phyloP scores from a whole-genome alignment of 805 yeast species.

The Teunomyces pallodes region DNA sequence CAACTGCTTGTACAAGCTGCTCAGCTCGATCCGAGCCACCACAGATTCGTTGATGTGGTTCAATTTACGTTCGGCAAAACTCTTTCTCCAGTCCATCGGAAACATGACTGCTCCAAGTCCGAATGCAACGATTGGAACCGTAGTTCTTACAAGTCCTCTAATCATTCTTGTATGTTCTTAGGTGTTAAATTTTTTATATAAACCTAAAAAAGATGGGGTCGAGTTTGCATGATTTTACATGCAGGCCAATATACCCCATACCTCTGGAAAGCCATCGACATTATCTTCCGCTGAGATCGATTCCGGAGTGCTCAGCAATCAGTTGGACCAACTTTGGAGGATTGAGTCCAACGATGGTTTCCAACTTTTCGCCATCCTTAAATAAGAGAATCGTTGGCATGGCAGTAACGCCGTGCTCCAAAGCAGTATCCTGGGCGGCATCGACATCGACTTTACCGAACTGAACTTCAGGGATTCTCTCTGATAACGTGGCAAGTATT shows the following conservation, averaged over 20 bases:
- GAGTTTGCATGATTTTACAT: background rate
- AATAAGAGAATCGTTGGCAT: constrained; percentile 74
- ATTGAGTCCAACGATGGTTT: constrained; percentile 66
- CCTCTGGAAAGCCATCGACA: background rate
- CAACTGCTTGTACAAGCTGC: constrained; percentile 19
- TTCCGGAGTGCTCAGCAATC: constrained; percentile 23
- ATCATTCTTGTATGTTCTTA: constrained; percentile 17
- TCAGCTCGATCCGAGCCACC: constrained; percentile 15
- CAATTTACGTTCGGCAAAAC: constrained; percentile 10
- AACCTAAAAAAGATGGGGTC: background rate
- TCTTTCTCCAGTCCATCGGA: constrained; percentile 26
- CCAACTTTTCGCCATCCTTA: constrained; percentile 57
- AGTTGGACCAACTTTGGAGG: constrained; percentile 33
- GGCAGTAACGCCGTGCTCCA: constrained; percentile 60
- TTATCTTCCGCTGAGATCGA: constrained; percentile 2
- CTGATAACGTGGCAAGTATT: constrained; percentile 42
- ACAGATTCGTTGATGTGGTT: constrained; percentile 19
- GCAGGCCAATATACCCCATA: background rate
- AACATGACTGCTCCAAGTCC: constrained; percentile 26
- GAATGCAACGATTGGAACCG: constrained; percentile 30
- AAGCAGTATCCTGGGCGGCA: constrained; percentile 55
- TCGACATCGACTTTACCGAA: constrained; percentile 76
- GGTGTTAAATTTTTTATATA: background rate
- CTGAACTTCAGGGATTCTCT: constrained; percentile 46
- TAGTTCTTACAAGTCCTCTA: constrained; percentile 23